A percentile compares a stretch with the other conserved stretches of the same genome.
phyloP scores from a whole-genome alignment of 1,139 yeast genomes.

The Scheffersomyces titani region DNA sequence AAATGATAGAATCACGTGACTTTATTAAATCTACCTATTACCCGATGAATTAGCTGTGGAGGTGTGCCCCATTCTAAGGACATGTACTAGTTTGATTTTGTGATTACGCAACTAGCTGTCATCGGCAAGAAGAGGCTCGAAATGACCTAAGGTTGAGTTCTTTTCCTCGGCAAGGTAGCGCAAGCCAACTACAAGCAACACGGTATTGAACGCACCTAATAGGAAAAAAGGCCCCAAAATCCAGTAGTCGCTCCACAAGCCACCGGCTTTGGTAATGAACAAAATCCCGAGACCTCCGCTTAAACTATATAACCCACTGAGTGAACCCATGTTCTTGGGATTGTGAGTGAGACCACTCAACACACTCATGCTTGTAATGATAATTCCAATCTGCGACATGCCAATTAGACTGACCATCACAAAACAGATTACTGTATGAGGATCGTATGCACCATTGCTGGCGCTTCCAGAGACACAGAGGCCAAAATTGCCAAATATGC shows the following conservation, averaged over 20 bases:
- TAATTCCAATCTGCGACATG: constrained; percentile 56
- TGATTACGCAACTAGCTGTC: neutral
- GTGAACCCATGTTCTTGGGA: constrained; percentile 52
- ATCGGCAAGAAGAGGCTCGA: neutral
- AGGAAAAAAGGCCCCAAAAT: constrained; percentile 61
- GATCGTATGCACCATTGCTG: constrained; percentile 25
- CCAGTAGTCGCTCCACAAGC: constrained; percentile 59
- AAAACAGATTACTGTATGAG: constrained; percentile 34
- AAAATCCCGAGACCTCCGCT: constrained; percentile 73
- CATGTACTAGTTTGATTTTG: neutral
- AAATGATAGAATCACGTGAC: neutral
- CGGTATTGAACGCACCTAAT: constrained; percentile 46
- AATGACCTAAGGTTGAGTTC: neutral
- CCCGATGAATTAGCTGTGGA: neutral
- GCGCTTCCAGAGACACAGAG: constrained; percentile 23
- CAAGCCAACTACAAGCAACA: constrained; percentile 10
- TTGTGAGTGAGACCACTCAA: constrained; percentile 30
- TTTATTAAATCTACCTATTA: neutral
- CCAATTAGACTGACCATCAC: constrained; percentile 36
- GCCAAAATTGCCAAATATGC: constrained; percentile 37
- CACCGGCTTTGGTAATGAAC: constrained; percentile 60
- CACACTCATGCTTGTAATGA: constrained; percentile 51
- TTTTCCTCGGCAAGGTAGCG: neutral
- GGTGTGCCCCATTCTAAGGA: neutral
- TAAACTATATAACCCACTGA: constrained; percentile 68